Evolutionary conservation across 768 basidiomycete species (phyloP).

Genomic region (Dacryopinax spathularia): DNA sequence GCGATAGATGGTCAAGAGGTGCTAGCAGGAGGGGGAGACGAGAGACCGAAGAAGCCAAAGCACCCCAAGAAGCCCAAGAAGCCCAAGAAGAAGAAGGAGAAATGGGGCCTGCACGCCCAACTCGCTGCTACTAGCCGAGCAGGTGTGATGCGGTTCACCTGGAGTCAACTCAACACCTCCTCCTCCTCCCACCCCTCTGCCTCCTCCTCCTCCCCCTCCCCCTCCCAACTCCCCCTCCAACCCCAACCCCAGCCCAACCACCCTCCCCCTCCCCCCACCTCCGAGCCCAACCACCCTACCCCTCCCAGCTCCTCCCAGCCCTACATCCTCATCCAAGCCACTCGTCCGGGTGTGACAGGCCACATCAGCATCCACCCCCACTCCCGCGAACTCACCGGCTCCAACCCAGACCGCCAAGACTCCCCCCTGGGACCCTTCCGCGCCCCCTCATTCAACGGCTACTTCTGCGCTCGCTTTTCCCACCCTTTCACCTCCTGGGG

Average conservation of each 20-base stretch:
- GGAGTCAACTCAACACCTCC: conserved; percentile 7
- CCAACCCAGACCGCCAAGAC: conserved; percentile 56
- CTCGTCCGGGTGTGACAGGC: conserved; percentile 47
- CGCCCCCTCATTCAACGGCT: conserved; percentile 26
- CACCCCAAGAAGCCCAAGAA: no score
- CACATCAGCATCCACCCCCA: conserved; percentile 35
- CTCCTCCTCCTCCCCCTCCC: conserved; percentile 3
- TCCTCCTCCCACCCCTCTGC: background rate
- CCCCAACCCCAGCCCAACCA: conserved; percentile 61
- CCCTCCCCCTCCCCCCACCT: conserved; percentile 49
- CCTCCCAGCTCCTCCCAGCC: conserved; percentile 26
- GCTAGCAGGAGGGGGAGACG: no score
- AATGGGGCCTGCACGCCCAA: conserved; percentile 14
- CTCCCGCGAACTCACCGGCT: conserved; percentile 42
- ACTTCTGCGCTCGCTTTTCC: conserved; percentile 31
- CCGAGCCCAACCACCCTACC: background rate
- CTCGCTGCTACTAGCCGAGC: conserved; percentile 14
- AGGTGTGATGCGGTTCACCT: background rate
- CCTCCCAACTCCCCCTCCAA: conserved; percentile 24
- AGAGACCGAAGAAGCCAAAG: no score
- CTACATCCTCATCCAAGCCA: conserved; percentile 53
- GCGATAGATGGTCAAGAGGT: conserved; percentile 42
- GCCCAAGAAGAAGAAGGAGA: no score
- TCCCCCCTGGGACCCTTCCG: conserved; percentile 45
- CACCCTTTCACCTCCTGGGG: conserved; percentile 35